Evolutionary conservation across 225 moss, liverwort and hornwort genomes (phyloP).

Genomic region (Physcomitrium patens): DNA sequence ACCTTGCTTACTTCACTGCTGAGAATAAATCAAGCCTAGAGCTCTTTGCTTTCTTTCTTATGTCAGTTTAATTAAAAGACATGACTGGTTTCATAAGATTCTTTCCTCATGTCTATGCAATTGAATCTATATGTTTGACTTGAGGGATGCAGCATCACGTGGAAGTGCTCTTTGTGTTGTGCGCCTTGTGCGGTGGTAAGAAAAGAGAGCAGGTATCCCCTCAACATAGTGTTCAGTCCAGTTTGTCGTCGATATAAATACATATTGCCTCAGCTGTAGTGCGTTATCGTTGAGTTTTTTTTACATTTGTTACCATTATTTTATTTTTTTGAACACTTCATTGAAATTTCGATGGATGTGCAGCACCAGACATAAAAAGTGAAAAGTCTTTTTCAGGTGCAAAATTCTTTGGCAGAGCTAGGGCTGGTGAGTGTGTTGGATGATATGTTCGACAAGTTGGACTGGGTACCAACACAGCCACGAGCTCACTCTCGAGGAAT

Average conservation of each 20-base stretch:
- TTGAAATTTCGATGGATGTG: not conserved
- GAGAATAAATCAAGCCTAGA: not conserved
- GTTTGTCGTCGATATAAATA: not conserved
- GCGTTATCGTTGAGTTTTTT: constrained; percentile 6
- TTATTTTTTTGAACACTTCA: not conserved
- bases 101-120: constrained; percentile 5
- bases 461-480: constrained; percentile 64
- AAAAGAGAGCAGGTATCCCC: constrained; percentile 67
- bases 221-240: constrained; percentile 12
- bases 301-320: not conserved
- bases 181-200: constrained; percentile 69
- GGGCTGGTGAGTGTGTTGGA: constrained; percentile 66
- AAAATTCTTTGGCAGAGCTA: constrained; percentile 66
- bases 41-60: constrained; percentile 16
- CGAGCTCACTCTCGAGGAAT: constrained; percentile 65
- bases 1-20: no score
- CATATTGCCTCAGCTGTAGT: not conserved
- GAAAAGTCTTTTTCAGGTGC: constrained; percentile 48
- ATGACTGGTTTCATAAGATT: not conserved
- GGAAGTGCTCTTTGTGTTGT: constrained; percentile 79
- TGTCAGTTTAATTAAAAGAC: constrained; percentile 15
- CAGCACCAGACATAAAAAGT: constrained; percentile 21
- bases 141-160: constrained; percentile 66
- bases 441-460: constrained; percentile 77
- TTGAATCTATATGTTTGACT: constrained; percentile 19